Percentiles rank a stretch among this genome's conserved stretches.
These are phyloP conservation scores for Spongiforma sp. DNA, from an alignment of 1,284 basidiomycete species.

Conservation along the genomic window DNA sequence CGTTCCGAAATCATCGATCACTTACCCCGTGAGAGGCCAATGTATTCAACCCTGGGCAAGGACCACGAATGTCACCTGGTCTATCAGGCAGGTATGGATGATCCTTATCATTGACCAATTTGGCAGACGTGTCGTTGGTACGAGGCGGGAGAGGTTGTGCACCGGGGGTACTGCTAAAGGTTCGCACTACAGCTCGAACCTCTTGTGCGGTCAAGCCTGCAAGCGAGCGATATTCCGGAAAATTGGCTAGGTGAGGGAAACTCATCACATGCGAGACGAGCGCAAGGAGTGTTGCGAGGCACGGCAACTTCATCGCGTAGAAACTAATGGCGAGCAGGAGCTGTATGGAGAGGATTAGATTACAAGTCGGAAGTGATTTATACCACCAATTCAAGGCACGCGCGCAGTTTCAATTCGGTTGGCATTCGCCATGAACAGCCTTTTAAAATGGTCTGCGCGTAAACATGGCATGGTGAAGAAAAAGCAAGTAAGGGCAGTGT, in stretches of 20 bases:
- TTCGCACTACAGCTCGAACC: conserved; percentile 11
- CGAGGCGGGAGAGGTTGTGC: conserved; percentile 31
- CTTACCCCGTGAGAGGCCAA: conserved; percentile 48
- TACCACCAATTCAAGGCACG: no score
- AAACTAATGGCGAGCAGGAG: background rate
- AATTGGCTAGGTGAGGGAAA: conserved; percentile 18
- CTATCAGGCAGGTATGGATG: conserved; percentile 23
- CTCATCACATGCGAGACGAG: conserved; percentile 19
- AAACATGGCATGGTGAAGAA: no score
- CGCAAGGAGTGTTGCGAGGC: conserved; percentile 2
- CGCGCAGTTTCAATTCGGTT: no score
- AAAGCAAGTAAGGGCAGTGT: no score
- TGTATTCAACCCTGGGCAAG: conserved; percentile 54
- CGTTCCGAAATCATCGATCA: background rate
- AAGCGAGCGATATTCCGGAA: conserved; percentile 29
- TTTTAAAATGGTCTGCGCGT: no score
- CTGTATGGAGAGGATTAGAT: background rate
- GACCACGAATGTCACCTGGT: conserved; percentile 43
- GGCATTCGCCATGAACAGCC: no score
- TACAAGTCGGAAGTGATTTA: no score
- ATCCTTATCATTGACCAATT: conserved; percentile 27
- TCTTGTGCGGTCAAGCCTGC: conserved; percentile 23
- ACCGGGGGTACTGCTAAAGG: conserved; percentile 26
- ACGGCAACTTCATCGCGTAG: conserved; percentile 18
- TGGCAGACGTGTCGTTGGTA: conserved; percentile 32